Evolutionary conservation across 371 early-diverging fungal species (phyloP).

Genomic region (Mucor circinelloides): DNA sequence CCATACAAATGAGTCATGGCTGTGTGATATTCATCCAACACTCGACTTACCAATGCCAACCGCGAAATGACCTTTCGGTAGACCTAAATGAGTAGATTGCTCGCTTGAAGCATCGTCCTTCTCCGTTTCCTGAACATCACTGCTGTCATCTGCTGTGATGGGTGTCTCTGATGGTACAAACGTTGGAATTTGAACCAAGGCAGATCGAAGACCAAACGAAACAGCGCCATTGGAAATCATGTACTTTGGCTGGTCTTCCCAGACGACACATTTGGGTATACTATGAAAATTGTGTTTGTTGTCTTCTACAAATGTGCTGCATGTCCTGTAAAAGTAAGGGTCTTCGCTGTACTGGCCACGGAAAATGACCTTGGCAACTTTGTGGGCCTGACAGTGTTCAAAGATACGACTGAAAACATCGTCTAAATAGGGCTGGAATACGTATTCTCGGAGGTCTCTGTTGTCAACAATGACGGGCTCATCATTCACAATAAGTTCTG

Average conservation of each 20-base stretch:
- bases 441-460: background rate
- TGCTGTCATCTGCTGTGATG: background rate
- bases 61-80: background rate
- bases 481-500: background rate
- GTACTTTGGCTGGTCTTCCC: background rate
- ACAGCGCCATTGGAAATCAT: constrained; percentile 4
- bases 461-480: background rate
- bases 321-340: background rate
- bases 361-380: background rate
- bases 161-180: background rate
- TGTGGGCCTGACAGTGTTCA: background rate
- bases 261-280: background rate
- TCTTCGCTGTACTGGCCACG: background rate
- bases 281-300: background rate
- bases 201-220: background rate
- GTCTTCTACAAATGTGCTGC: background rate
- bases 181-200: background rate
- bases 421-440: background rate
- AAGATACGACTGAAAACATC: background rate
- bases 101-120: background rate
- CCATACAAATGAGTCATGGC: background rate
- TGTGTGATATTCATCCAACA: background rate
- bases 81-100: background rate
- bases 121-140: background rate
- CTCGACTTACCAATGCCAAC: constrained; percentile 39